Conservation (phyloP, 371 early-diverging fungal species). For the Mucor plumbeus region DNA sequence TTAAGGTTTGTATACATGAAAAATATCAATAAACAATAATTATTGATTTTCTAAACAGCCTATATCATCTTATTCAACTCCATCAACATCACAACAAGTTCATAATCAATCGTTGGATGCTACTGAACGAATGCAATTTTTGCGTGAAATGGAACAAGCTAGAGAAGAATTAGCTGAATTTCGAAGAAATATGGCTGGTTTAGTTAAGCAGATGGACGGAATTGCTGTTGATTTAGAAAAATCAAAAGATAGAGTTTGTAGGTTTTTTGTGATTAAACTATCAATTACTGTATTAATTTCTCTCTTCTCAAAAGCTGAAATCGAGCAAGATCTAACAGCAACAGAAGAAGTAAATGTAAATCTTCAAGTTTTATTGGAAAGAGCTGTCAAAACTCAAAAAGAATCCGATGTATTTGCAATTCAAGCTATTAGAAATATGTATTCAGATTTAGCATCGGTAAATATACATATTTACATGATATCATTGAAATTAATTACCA, state of each 20-base stretch:
- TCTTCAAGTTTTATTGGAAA: constrained; percentile 59
- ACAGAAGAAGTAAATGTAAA: constrained; percentile 67
- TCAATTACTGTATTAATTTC: not conserved
- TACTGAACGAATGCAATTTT: constrained; percentile 30
- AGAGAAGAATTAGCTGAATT: constrained; percentile 58
- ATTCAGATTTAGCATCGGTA: constrained; percentile 63
- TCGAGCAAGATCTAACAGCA: constrained; percentile 59
- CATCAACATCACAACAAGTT: constrained; percentile 11
- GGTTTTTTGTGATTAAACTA: not conserved
- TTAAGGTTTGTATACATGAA: constrained; percentile 3
- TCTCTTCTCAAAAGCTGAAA: constrained; percentile 40
- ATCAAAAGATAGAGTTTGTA: constrained; percentile 47
- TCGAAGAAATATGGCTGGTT: constrained; percentile 57
- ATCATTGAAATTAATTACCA: not conserved
- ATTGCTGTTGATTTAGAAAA: constrained; percentile 57
- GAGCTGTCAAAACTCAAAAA: constrained; percentile 59
- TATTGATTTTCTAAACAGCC: constrained; percentile 11
- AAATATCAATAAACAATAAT: not conserved
- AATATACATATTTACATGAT: not conserved
- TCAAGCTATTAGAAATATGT: constrained; percentile 59
- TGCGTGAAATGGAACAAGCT: constrained; percentile 51
- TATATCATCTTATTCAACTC: constrained; percentile 27
- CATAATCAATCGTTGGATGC: constrained; percentile 16
- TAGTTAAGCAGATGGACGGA: constrained; percentile 63
- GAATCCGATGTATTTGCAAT: constrained; percentile 60